Base-by-base conservation (phyloP, 805 yeast genomes). In the Phaffomyces thermotolerans region DNA sequence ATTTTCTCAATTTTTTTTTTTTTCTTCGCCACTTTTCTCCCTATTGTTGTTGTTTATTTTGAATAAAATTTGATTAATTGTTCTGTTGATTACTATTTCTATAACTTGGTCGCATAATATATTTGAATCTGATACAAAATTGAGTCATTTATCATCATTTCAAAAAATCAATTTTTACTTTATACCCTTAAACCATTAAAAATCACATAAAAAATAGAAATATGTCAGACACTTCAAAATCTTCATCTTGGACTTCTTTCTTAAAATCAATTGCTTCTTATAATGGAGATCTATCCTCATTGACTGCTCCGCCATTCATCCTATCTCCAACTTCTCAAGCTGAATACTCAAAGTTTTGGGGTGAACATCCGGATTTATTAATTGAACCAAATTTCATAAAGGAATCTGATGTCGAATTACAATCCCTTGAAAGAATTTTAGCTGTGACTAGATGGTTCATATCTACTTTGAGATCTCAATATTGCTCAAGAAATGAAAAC, bases 271-370 rank as follows among this genome's bases (percentile, higher is more conserved):
- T 91, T 50, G 93, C 96, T 29, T 79, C 95, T 4, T 91, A 87
- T 65, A 88, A 89, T 54, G 96, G 96, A 32, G 99, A 93, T 62
- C 70, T 93, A 50, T 87, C 96, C 17, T 79, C 95, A 4, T 69
- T 93, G 59, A 90, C 99, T 2, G 99, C 99, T 4, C 99, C 99
- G 17, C 97, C 98, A 8, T 93, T 91, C 67, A 93, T 93, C 52
- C 72, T 93, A 51, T 87, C 96, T 4, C 88, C 96, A 22, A 81
- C 85, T 6, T 90, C 97, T 3, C 72, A 88, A 54, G 79, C 79
- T 30, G 99, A 93, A 68, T 93, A 86, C 66, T 84, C 96, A 20
- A 91, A 87, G 63, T 93, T 87, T 67, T 93, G 99, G 97, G 87
- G 89, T 38, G 96, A 90, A 60, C 91, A 87, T 58, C 89, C 90